phyloP scores from a whole-genome alignment of 2,329 filamentous ascomycete genomes.

The Dothistroma septosporum region DNA sequence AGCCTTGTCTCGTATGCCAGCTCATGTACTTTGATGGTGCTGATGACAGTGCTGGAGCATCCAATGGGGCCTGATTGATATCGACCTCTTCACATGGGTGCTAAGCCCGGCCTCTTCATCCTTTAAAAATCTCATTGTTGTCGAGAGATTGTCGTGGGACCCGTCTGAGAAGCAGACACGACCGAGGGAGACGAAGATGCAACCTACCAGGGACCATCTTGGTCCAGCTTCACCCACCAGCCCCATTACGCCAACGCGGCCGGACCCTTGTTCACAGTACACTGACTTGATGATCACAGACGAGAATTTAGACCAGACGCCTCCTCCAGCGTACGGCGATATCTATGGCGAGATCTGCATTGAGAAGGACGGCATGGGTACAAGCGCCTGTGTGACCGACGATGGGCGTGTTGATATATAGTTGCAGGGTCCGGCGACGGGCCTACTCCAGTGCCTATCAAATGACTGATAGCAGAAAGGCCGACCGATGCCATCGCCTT shows the following conservation, averaged over 20 bases:
- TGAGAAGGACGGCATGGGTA: slow-evolving; percentile 38
- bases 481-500: slow-evolving; percentile 46
- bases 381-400: slow-evolving; percentile 45
- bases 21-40: too few species aligned
- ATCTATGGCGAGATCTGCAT: slow-evolving; percentile 37
- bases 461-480: slow-evolving; percentile 41
- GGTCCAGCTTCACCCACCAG: neutral
- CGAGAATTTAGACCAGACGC: neutral
- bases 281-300: neutral
- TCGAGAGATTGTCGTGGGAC: too few species aligned
- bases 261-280: neutral
- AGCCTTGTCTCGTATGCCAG: neutral
- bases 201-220: neutral
- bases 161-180: too few species aligned
- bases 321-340: slow-evolving; percentile 40
- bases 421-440: slow-evolving; percentile 49
- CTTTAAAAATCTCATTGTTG: too few species aligned
- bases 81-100: too few species aligned
- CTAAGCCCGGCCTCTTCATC: too few species aligned
- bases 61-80: too few species aligned
- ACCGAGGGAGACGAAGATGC: too few species aligned
- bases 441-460: slow-evolving; percentile 46
- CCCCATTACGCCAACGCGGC: neutral
- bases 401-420: slow-evolving; percentile 73
- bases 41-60: too few species aligned